A percentile compares a stretch with the other conserved stretches of the same genome.
These are phyloP conservation scores for Pythium utonaiense DNA, from an alignment of 352 stramenopile genomes.

Conservation along the genomic window DNA sequence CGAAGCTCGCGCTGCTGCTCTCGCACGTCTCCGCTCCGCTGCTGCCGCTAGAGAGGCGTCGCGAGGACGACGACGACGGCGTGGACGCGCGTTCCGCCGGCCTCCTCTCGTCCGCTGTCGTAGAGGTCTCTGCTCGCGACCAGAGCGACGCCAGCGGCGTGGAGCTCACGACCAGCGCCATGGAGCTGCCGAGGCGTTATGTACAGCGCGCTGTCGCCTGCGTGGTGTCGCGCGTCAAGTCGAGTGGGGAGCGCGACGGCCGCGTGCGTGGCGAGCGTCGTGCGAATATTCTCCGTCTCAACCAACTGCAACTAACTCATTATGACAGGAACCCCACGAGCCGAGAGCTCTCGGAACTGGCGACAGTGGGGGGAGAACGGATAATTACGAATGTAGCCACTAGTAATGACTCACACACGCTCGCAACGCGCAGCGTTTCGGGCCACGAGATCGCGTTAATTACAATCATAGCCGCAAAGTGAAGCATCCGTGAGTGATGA, in stretches of 20 bases:
- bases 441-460: no score
- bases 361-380: neutral
- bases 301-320: slow-evolving; percentile 31
- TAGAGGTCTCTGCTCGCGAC: neutral
- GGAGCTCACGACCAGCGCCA: slow-evolving; percentile 24
- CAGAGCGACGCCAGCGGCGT: slow-evolving; percentile 6
- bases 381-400: slow-evolving; percentile 5
- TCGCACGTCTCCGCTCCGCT: neutral
- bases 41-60: slow-evolving; percentile 10
- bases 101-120: neutral
- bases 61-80: slow-evolving; percentile 6
- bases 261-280: slow-evolving; percentile 3
- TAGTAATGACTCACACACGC: neutral
- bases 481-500: slow-evolving; percentile 18
- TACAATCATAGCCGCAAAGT: slow-evolving; percentile 2
- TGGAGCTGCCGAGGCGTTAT: neutral
- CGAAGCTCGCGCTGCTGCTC: slow-evolving; percentile 10
- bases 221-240: slow-evolving; percentile 3
- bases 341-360: slow-evolving; percentile 12
- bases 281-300: slow-evolving; percentile 17
- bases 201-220: neutral
- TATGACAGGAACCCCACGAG: slow-evolving; percentile 14
- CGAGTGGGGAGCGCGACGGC: neutral
- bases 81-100: slow-evolving; percentile 1
- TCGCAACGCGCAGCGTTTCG: no score